phyloP scores from a whole-genome alignment of 129 eudicot species.

The Apium graveolens region DNA sequence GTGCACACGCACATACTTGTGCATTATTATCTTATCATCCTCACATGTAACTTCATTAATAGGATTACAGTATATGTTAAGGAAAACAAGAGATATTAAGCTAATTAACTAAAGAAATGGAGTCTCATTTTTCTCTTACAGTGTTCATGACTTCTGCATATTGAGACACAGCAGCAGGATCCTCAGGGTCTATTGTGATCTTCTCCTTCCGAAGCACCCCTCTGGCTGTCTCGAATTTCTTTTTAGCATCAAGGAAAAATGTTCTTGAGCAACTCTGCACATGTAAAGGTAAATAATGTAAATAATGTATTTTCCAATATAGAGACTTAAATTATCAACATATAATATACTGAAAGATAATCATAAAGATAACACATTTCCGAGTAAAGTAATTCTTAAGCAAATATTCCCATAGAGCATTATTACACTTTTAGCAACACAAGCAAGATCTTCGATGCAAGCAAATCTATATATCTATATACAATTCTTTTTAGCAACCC shows the following conservation, averaged over 20 bases:
- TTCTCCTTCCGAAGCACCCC: constrained; percentile 53
- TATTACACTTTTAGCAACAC: background rate
- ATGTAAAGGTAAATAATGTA: background rate
- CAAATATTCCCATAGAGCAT: background rate
- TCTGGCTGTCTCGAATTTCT: constrained; percentile 64
- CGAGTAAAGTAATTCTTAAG: background rate
- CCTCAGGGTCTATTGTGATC: constrained; percentile 57
- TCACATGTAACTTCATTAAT: background rate
- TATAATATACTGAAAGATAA: background rate
- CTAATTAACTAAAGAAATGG: background rate
- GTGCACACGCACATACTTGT: background rate
- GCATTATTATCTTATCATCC: background rate
- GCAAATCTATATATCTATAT: background rate
- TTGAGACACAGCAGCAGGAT: constrained; percentile 53
- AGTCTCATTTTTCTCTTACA: constrained; percentile 44
- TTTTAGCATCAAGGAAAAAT: constrained; percentile 65
- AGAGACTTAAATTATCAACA: background rate
- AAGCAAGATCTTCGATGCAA: background rate
- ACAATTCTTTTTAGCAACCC: background rate
- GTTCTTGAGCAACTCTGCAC: constrained; percentile 63
- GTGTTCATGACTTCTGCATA: constrained; percentile 60
- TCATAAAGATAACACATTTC: background rate
- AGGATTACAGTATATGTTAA: background rate
- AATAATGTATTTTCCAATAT: background rate
- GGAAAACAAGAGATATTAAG: background rate